Evolutionary conservation across 495 filamentous ascomycete species (phyloP), one percentile per base, ranked within the genome.

Genomic region (Penicillium desertorum): DNA sequence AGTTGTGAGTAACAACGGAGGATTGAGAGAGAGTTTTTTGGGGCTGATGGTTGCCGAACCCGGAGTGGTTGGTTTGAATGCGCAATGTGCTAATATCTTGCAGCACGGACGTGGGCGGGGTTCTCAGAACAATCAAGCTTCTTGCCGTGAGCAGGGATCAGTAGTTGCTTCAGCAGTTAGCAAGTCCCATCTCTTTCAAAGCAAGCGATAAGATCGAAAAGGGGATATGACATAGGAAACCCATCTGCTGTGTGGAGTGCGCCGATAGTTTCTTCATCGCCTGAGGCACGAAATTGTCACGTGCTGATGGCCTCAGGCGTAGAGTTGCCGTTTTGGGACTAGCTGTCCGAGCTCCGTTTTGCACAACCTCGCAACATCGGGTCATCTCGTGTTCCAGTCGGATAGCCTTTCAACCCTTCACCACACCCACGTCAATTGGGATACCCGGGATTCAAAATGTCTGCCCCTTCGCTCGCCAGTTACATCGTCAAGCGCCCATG

Each of bases 401-500:
- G 71, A 68, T 62, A 65, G 64, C 67, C 65, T 66, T 63, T 64
- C 65, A 62, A 58, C 65, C 63, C 56, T 60, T 61, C 47, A 53
- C 54, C 55, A 61, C 56, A 65, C 62, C 60, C 64, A 63, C 59
- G 45, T 69, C 71, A 67, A 70, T 73, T 73, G 72, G 63, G 64
- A 65, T 71, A 62, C 50, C 56, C 59, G 63, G 63, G 62, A 60
- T 66, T 69, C 75, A 84, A 70, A 68, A 92, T 94, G 88, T 84
- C 88, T 72, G 79, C 83, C 62, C 88, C 88, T 57, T 85, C 83
- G 54, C 72, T 96, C 70, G 77, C 87, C 60, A 83, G 75, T 58
- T 90, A 81, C 75, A 82, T 95, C 62, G 56, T 85, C 66, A 87
- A 87, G 79, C 86, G 91, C 66, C 92, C 91, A 56, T 96, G 88